These are phyloP conservation scores for Hemisphaericaspora subhashii DNA, from an alignment of 1,139 yeast genomes.

Conservation along the genomic window DNA sequence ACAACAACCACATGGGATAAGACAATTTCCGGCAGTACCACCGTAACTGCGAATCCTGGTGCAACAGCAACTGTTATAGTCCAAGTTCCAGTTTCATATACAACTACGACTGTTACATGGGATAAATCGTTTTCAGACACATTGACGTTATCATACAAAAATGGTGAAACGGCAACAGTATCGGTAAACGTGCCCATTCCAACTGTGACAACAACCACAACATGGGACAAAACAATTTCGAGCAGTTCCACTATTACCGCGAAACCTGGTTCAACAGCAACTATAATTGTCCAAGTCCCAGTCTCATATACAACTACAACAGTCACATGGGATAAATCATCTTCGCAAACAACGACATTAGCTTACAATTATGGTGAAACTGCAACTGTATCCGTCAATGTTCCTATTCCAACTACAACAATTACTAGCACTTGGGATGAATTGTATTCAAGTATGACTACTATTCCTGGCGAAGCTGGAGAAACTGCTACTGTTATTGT, in stretches of 20 bases:
- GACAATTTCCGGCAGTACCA: conserved; percentile 5
- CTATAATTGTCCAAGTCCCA: no score
- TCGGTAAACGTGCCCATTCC: no score
- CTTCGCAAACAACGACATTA: neutral
- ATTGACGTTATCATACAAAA: no score
- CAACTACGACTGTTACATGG: conserved; percentile 8
- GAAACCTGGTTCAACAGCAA: no score
- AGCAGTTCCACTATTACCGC: no score
- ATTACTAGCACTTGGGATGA: neutral
- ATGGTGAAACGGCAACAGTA: neutral
- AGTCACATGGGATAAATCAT: neutral
- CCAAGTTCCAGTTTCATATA: conserved; percentile 16
- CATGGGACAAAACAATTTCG: no score
- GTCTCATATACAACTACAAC: no score
- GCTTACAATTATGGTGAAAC: conserved; percentile 11
- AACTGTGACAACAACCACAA: no score
- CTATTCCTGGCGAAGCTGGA: conserved; percentile 8
- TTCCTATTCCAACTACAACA: conserved; percentile 16
- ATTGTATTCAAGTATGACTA: neutral
- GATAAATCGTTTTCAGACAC: no score
- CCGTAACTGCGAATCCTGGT: conserved; percentile 12
- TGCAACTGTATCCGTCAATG: conserved; percentile 14
- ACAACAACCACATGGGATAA: conserved; percentile 10
- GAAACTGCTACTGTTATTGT: conserved; percentile 15
- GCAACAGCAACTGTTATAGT: conserved; percentile 17